Evolutionary conservation across 805 yeast species (phyloP).

Genomic region (Spathaspora gorwiae): DNA sequence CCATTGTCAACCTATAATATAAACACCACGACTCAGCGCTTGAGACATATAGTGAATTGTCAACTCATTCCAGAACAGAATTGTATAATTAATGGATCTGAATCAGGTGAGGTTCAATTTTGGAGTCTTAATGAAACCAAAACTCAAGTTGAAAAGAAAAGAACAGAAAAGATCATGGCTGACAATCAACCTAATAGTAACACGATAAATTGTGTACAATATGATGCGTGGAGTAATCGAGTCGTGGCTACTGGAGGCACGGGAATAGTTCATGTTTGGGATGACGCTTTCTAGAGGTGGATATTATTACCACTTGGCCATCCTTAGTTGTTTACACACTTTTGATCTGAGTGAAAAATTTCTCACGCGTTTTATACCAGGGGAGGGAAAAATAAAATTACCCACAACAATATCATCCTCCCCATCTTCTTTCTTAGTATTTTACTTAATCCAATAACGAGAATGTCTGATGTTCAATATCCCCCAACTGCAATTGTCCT

Average conservation of each 20-base stretch:
- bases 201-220: not conserved
- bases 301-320: no score
- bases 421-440: not conserved
- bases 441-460: no score
- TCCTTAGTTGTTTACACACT: no score
- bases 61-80: slow-evolving; percentile 2
- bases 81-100: slow-evolving; percentile 15
- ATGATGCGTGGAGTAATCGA: slow-evolving; percentile 6
- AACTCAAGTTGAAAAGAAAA: not conserved
- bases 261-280: slow-evolving; percentile 21
- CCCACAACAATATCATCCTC: not conserved
- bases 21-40: not conserved
- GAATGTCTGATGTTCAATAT: not conserved
- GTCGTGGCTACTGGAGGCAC: slow-evolving; percentile 16
- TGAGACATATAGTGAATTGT: not conserved
- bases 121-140: slow-evolving; percentile 7
- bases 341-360: no score
- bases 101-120: slow-evolving; percentile 14
- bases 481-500: slow-evolving; percentile 35
- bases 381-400: no score
- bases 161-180: not conserved
- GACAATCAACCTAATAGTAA: not conserved
- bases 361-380: no score
- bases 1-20: not conserved
- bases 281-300: slow-evolving; percentile 10